Evolutionary conservation across 257 asterid species (phyloP).

Genomic region (Linderniella brevidens): DNA sequence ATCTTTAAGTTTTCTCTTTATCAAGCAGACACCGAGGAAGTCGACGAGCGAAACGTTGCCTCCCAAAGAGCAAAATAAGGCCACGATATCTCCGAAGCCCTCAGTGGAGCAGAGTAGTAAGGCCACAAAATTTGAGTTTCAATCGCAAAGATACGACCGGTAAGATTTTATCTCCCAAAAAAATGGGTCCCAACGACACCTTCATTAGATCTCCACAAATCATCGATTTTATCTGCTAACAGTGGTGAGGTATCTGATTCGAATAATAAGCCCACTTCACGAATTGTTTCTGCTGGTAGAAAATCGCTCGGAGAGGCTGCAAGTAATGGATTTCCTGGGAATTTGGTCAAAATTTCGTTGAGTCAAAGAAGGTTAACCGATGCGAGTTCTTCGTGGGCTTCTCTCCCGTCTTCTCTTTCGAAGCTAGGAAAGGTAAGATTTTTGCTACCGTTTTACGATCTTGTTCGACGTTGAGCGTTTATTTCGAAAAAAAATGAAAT

Average conservation of each 20-base stretch:
- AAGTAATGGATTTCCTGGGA: constrained; percentile 48
- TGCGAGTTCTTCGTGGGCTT: constrained; percentile 63
- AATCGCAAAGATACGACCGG: too few species aligned
- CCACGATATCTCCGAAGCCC: constrained; percentile 24
- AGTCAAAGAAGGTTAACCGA: constrained; percentile 47
- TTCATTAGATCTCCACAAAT: too few species aligned
- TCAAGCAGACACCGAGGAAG: constrained; percentile 59
- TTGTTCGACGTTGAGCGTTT: too few species aligned
- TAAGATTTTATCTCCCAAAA: too few species aligned
- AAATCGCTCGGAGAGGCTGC: constrained; percentile 39
- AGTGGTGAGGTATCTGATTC: constrained; percentile 32
- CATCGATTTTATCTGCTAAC: constrained; percentile 27
- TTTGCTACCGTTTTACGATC: not conserved
- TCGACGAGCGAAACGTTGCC: constrained; percentile 46
- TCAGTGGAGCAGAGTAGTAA: constrained; percentile 40
- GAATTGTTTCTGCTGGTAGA: constrained; percentile 31
- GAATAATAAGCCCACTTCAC: constrained; percentile 35
- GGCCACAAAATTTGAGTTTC: too few species aligned
- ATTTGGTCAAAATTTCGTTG: constrained; percentile 59
- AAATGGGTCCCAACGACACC: too few species aligned
- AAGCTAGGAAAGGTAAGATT: constrained; percentile 73
- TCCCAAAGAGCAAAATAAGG: constrained; percentile 44
- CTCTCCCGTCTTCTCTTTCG: constrained; percentile 70
- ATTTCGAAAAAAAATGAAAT: too few species aligned
- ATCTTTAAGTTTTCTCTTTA: constrained; percentile 9